phyloP scores from a whole-genome alignment of 1,284 basidiomycete species.

The Phylloboletellus chloephorus region DNA sequence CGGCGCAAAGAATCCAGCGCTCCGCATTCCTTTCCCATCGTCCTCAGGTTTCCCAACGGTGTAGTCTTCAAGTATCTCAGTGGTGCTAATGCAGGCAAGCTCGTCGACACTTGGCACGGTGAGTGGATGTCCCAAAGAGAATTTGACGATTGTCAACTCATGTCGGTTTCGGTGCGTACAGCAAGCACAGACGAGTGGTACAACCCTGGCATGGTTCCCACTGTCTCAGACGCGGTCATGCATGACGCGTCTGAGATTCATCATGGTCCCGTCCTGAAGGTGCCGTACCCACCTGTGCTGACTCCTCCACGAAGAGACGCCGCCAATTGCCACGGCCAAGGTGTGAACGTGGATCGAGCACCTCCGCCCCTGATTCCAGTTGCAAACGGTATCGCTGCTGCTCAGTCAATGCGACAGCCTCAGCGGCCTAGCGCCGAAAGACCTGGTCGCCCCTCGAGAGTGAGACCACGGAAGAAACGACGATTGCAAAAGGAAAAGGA shows the following conservation, averaged over 20 bases:
- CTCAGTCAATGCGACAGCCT: conserved; percentile 2
- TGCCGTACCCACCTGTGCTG: neutral
- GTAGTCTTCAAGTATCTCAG: conserved; percentile 35
- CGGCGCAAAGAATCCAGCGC: conserved; percentile 25
- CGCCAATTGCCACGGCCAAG: neutral
- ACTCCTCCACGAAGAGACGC: neutral
- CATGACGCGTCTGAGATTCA: conserved; percentile 6
- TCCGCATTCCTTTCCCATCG: conserved; percentile 32
- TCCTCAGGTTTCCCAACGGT: conserved; percentile 36
- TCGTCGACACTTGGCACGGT: conserved; percentile 41
- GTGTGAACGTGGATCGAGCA: neutral
- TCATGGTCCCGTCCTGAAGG: neutral
- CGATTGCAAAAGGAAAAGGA: conserved; percentile 8
- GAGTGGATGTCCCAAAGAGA: conserved; percentile 12
- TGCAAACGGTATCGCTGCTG: neutral
- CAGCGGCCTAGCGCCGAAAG: conserved; percentile 1
- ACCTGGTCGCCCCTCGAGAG: neutral
- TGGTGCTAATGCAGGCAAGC: conserved; percentile 21
- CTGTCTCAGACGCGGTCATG: conserved; percentile 13
- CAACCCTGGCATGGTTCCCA: conserved; percentile 13
- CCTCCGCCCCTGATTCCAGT: neutral
- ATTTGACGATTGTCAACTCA: neutral
- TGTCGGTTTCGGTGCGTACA: conserved; percentile 3
- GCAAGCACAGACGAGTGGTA: conserved; percentile 28
- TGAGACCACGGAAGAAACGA: conserved; percentile 21